Percentiles rank a stretch among this genome's conserved stretches.
Evolutionary conservation across 75 land plant genomes (phyloP).

Genomic region (Selaginella tamariscina): DNA sequence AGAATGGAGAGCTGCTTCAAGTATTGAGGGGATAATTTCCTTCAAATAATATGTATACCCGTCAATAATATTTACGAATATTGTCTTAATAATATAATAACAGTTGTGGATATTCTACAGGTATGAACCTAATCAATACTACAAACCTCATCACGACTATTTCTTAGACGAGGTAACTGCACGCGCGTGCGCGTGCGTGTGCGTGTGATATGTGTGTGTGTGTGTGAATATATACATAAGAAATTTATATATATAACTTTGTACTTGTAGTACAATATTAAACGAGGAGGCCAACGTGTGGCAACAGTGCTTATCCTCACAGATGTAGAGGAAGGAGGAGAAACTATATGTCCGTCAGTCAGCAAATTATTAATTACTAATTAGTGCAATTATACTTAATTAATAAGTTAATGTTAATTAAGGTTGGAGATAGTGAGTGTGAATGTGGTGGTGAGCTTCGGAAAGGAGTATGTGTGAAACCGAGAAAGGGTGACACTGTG

Average conservation of each 20-base stretch:
- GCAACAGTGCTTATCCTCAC: slow-evolving; percentile 94
- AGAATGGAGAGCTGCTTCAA: too few relatives aligned
- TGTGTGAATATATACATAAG: too few relatives aligned
- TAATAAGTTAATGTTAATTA: not conserved
- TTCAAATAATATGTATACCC: too few relatives aligned
- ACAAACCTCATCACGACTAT: too few relatives aligned
- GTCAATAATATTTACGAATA: too few relatives aligned
- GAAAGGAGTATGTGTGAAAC: slow-evolving; percentile 68
- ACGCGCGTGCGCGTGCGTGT: too few relatives aligned
- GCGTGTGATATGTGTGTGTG: too few relatives aligned
- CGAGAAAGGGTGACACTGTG: slow-evolving; percentile 79
- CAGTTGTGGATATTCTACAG: too few relatives aligned
- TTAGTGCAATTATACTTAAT: not conserved
- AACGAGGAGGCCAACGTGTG: slow-evolving; percentile 74
- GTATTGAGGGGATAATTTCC: too few relatives aligned
- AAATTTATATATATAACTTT: not conserved
- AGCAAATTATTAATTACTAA: not conserved
- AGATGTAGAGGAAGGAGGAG: slow-evolving; percentile 77
- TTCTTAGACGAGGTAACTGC: too few relatives aligned
- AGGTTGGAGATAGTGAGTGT: slow-evolving; percentile 81
- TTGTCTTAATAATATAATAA: too few relatives aligned
- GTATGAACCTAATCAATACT: too few relatives aligned
- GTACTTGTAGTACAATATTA: slow-evolving; percentile 59
- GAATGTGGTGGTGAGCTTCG: slow-evolving; percentile 81
- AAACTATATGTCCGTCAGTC: slow-evolving; percentile 89